Percentiles rank a stretch among this genome's conserved stretches.
Evolutionary conservation across 305 asterid genomes (phyloP).

Genomic region (Lippia alba): DNA sequence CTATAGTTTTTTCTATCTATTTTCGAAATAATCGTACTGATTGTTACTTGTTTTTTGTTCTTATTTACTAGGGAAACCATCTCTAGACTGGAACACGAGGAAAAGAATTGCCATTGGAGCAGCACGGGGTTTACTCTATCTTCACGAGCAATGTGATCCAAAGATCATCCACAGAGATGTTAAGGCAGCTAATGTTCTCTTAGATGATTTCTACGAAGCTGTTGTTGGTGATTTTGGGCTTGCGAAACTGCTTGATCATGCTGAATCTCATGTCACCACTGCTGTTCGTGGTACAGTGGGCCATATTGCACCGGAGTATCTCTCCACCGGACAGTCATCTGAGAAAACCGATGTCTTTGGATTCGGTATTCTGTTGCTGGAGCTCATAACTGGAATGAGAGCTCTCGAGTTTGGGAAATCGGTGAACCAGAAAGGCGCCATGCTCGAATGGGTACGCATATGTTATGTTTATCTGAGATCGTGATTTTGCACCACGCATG

Average conservation of each 20-base stretch:
- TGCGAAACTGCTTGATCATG: conserved; percentile 90
- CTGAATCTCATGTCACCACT: conserved; percentile 90
- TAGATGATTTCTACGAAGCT: conserved; percentile 85
- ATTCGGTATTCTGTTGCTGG: conserved; percentile 87
- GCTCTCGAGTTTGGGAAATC: conserved; percentile 90
- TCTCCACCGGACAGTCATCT: conserved; percentile 97
- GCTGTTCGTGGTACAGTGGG: conserved; percentile 99
- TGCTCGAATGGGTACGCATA: conserved; percentile 79
- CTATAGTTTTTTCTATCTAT: too few species aligned
- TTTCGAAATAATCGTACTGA: too few species aligned
- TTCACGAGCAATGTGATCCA: conserved; percentile 98
- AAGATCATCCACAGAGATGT: conserved; percentile 96
- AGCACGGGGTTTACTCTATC: conserved; percentile 87
- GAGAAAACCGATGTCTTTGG: conserved; percentile 97
- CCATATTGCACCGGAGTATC: conserved; percentile 94
- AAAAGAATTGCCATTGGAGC: conserved; percentile 92
- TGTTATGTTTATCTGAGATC: too few species aligned
- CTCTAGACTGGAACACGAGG: conserved; percentile 82
- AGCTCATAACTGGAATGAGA: conserved; percentile 93
- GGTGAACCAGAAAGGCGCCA: conserved; percentile 81
- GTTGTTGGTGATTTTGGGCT: conserved; percentile 96
- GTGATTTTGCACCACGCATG: too few species aligned
- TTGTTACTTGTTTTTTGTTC: too few species aligned
- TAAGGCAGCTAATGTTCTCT: conserved; percentile 89
- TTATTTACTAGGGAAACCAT: conserved; percentile 64